Base-by-base conservation (phyloP, 306 rosid genomes). In the Trifolium subterraneum region DNA sequence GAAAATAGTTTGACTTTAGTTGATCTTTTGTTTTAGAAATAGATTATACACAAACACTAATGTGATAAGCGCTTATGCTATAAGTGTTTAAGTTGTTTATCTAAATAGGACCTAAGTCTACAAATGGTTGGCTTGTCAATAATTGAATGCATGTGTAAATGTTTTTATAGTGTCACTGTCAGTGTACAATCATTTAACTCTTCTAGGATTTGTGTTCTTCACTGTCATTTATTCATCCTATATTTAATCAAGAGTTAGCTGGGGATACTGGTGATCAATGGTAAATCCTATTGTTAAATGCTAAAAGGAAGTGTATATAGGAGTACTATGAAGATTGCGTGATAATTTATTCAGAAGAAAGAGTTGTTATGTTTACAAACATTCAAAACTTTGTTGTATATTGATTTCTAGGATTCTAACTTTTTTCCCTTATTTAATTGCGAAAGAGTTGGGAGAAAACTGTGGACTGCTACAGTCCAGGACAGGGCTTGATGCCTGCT, bases 401-500 rank as follows among this genome's bases (percentile, higher is more conserved):
- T 35, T 70, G 62, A 70, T 72, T 35, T 36, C 74, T 68, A 18
- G 55, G 50, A 55, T 19, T 71, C 22, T 51, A 13, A 25, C 54
- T 42, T n/a, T 59, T 60, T 47, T 27, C 44, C 16, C 39, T 58
- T 59, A 10, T 60, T 68, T 61, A 19, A 61, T 45, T 58, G 66
- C 77, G 7, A 69, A 77, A 88, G 98, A 93, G 98, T 70, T 93
- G 98, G 98, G 97, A 93, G 85, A 92, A 92, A 76, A 92, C 98
- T 2, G 96, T 92, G 14, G 96, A 92, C 78, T 92, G 96, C 82
- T 85, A 92, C 78, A 92, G 94, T 86, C 96, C 98, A 6, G 98
- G 98, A 71, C 96, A 92, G 80, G 98, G 97, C 61, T 77, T 93
- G 83, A 93, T 93, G 98, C 98, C 96, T 4, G 98, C 98, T 56